Conservation (phyloP, 1,139 yeast species). For the Zygoascus hellenicus region DNA sequence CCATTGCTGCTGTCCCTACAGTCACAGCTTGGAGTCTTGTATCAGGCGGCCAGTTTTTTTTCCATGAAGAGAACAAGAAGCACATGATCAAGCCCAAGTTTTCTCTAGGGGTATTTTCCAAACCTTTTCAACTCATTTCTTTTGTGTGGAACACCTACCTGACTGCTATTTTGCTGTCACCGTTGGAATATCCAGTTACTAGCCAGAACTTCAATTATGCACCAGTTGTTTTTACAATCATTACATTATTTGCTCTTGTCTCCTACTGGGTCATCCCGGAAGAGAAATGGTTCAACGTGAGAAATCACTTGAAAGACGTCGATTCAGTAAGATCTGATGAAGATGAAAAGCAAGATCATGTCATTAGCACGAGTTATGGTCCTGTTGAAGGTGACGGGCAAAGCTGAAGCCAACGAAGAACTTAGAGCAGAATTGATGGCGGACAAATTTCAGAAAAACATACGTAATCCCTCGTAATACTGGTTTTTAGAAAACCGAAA, state of each 20-base stretch:
- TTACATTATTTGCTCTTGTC: slow-evolving; percentile 47
- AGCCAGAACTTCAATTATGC: slow-evolving; percentile 65
- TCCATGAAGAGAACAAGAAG: slow-evolving; percentile 19
- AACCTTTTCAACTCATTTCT: slow-evolving; percentile 35
- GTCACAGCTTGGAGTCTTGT: slow-evolving; percentile 27
- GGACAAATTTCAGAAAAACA: no score
- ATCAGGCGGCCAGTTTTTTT: slow-evolving; percentile 24
- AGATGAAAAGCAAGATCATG: no score
- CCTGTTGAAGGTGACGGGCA: no score
- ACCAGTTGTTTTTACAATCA: slow-evolving; percentile 54
- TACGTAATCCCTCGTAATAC: no score
- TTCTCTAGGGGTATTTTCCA: slow-evolving; percentile 23
- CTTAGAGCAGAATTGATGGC: no score
- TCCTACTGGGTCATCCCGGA: slow-evolving; percentile 43
- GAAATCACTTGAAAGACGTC: neutral
- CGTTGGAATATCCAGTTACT: slow-evolving; percentile 58
- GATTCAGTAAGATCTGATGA: no score
- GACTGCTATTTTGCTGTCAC: slow-evolving; percentile 62
- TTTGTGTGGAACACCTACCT: slow-evolving; percentile 57
- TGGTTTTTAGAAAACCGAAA: no score
- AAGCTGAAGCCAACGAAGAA: no score
- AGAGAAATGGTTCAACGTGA: slow-evolving; percentile 20
- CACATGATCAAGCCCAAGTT: slow-evolving; percentile 16
- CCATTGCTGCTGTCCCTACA: slow-evolving; percentile 28
- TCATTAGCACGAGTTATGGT: no score